Evolutionary conservation across 2,329 filamentous ascomycete species (phyloP).

Genomic region (Sordariomycetes sp.): DNA sequence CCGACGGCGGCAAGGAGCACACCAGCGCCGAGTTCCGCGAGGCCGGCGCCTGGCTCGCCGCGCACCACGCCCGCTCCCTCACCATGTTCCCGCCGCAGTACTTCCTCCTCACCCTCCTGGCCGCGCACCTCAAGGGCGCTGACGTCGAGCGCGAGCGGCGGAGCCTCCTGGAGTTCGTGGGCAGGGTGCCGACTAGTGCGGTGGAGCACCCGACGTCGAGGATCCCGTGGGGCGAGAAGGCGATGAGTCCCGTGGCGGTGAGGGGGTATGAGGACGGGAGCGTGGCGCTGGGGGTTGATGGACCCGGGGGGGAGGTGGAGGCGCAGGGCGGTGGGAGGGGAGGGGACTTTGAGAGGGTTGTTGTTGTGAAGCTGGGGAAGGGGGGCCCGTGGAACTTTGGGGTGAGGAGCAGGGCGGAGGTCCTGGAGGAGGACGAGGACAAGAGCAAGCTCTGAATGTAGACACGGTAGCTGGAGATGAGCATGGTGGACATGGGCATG

Average conservation of each 20-base stretch:
- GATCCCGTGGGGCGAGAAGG: slow-evolving; percentile 49
- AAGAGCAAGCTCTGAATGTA: slow-evolving; percentile 16
- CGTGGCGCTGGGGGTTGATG: slow-evolving; percentile 44
- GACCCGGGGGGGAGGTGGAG: slow-evolving; percentile 44
- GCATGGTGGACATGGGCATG: background rate
- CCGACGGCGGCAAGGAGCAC: slow-evolving; percentile 56
- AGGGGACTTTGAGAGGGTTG: slow-evolving; percentile 49
- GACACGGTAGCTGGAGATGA: background rate
- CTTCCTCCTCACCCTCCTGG: slow-evolving; percentile 55
- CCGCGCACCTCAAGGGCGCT: slow-evolving; percentile 26
- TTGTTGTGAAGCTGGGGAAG: slow-evolving; percentile 40
- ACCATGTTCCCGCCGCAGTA: slow-evolving; percentile 88
- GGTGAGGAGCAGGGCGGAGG: slow-evolving; percentile 36
- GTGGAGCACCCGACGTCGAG: slow-evolving; percentile 26
- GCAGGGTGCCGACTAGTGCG: slow-evolving; percentile 25
- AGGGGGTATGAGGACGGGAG: slow-evolving; percentile 35
- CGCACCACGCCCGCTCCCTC: slow-evolving; percentile 54
- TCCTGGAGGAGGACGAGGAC: slow-evolving; percentile 32
- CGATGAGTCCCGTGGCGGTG: slow-evolving; percentile 44
- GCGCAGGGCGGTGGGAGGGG: slow-evolving; percentile 26
- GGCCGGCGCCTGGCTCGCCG: slow-evolving; percentile 56
- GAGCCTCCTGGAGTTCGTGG: slow-evolving; percentile 42
- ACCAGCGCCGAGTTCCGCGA: slow-evolving; percentile 72
- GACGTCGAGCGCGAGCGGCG: slow-evolving; percentile 21
- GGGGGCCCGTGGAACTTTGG: slow-evolving; percentile 42